phyloP scores from a whole-genome alignment of 176 grass and related monocot species.

The Oryza longistaminata region DNA sequence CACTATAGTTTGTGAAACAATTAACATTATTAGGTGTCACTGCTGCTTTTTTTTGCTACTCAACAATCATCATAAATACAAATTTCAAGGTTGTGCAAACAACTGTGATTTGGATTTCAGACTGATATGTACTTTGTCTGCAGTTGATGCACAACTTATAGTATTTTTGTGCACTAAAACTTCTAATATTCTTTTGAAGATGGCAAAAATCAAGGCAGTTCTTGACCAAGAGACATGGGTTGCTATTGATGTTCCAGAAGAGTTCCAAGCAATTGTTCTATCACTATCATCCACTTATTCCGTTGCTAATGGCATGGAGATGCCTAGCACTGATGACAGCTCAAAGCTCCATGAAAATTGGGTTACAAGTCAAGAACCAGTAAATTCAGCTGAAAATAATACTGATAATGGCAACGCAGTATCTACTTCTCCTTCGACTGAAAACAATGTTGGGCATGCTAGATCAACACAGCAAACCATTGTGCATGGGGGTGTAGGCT shows the following conservation, averaged over 20 bases:
- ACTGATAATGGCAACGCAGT: constrained; percentile 54
- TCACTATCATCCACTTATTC: constrained; percentile 74
- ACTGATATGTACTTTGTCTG: background rate
- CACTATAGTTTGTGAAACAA: background rate
- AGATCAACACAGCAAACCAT: constrained; percentile 65
- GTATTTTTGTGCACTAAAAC: constrained; percentile 29
- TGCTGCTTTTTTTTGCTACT: background rate
- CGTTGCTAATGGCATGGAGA: constrained; percentile 67
- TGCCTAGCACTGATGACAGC: constrained; percentile 38
- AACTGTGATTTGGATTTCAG: background rate
- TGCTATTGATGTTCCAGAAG: constrained; percentile 87
- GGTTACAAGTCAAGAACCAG: constrained; percentile 45
- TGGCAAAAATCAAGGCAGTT: constrained; percentile 98
- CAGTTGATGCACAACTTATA: background rate
- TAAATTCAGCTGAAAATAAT: constrained; percentile 48
- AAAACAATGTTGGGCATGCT: constrained; percentile 45
- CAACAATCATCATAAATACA: background rate
- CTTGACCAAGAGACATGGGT: constrained; percentile 98
- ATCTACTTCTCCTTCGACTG: constrained; percentile 58
- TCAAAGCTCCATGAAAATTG: constrained; percentile 49
- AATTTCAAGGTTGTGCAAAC: background rate
- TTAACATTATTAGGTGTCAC: background rate
- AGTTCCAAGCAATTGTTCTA: constrained; percentile 93
- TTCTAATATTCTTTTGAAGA: constrained; percentile 51
- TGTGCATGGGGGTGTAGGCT: constrained; percentile 89